Evolutionary conservation across 2,329 filamentous ascomycete species (phyloP).

Genomic region (Fusarium clavum): DNA sequence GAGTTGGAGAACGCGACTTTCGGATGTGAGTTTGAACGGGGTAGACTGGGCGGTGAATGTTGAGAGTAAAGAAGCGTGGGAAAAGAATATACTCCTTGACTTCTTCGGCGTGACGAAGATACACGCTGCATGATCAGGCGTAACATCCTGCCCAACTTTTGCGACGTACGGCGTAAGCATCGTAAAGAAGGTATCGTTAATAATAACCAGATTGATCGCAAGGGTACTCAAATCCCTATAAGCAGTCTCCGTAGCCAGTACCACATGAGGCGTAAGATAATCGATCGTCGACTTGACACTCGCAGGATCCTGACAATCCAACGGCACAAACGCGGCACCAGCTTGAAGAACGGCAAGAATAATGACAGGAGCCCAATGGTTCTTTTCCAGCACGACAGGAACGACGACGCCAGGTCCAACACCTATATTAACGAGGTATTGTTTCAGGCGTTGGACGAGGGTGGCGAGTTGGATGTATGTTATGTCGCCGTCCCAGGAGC

Average conservation of each 20-base stretch:
- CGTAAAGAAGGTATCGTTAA: conserved; percentile 57
- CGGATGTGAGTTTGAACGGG: conserved; percentile 60
- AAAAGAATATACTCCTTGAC: conserved; percentile 71
- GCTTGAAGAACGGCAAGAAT: conserved; percentile 76
- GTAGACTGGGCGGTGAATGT: conserved; percentile 63
- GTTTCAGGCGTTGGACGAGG: conserved; percentile 54
- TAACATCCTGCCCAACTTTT: conserved; percentile 49
- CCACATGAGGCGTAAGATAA: conserved; percentile 57
- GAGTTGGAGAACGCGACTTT: conserved; percentile 67
- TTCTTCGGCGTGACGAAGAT: conserved; percentile 68
- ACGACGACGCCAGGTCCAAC: conserved; percentile 67
- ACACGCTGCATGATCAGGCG: conserved; percentile 65
- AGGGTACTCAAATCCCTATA: conserved; percentile 54
- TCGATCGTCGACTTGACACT: conserved; percentile 58
- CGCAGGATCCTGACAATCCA: conserved; percentile 59
- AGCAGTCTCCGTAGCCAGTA: conserved; percentile 58
- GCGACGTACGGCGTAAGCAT: conserved; percentile 49
- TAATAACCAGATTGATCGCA: conserved; percentile 55
- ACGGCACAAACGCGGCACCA: conserved; percentile 62
- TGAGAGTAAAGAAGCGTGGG: conserved; percentile 68
- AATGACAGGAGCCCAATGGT: conserved; percentile 73
- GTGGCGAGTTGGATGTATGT: conserved; percentile 56
- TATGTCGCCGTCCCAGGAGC: conserved; percentile 59
- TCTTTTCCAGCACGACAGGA: conserved; percentile 77
- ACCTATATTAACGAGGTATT: conserved; percentile 62